A percentile compares a stretch with the other conserved stretches of the same genome.
These are phyloP conservation scores for Colletotrichum endophyticum DNA, from an alignment of 2,329 filamentous ascomycete species.

Conservation along the genomic window DNA sequence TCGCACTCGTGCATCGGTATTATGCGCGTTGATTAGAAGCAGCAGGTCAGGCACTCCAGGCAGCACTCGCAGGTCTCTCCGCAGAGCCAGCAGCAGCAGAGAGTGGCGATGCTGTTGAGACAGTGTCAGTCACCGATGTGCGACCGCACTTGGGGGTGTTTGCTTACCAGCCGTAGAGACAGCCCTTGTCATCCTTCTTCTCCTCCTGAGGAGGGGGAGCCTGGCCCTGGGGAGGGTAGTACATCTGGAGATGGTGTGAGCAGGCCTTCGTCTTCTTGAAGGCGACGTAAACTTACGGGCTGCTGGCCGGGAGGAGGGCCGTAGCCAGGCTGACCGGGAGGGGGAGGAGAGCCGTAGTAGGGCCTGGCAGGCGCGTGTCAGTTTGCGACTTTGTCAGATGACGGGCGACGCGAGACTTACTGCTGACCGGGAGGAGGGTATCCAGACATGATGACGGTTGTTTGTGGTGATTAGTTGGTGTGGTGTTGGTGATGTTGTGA, in stretches of 20 bases:
- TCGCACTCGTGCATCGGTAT: neutral
- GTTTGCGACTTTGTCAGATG: neutral
- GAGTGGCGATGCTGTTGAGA: constrained; percentile 37
- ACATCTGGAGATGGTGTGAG: constrained; percentile 20
- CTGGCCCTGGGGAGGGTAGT: constrained; percentile 32
- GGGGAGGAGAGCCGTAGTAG: constrained; percentile 23
- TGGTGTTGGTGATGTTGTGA: neutral
- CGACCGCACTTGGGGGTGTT: neutral
- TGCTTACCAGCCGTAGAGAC: constrained; percentile 42
- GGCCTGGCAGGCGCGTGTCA: constrained; percentile 10
- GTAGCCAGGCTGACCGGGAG: constrained; percentile 24
- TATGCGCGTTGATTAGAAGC: constrained; percentile 31
- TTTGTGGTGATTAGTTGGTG: constrained; percentile 2
- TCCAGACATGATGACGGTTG: constrained; percentile 36
- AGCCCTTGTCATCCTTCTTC: constrained; percentile 46
- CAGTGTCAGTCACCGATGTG: neutral
- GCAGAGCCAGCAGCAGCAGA: constrained; percentile 51
- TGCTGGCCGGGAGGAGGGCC: constrained; percentile 22
- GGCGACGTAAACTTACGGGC: constrained; percentile 5
- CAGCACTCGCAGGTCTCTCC: constrained; percentile 49
- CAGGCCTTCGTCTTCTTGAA: neutral
- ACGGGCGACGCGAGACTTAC: neutral
- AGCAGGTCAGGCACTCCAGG: constrained; percentile 44
- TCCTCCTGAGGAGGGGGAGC: constrained; percentile 36
- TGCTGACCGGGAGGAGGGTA: constrained; percentile 26